A percentile compares a stretch with the other conserved stretches of the same genome.
These are phyloP conservation scores for Protea cynaroides DNA, from an alignment of 164 flowering plant genomes.

Conservation along the genomic window DNA sequence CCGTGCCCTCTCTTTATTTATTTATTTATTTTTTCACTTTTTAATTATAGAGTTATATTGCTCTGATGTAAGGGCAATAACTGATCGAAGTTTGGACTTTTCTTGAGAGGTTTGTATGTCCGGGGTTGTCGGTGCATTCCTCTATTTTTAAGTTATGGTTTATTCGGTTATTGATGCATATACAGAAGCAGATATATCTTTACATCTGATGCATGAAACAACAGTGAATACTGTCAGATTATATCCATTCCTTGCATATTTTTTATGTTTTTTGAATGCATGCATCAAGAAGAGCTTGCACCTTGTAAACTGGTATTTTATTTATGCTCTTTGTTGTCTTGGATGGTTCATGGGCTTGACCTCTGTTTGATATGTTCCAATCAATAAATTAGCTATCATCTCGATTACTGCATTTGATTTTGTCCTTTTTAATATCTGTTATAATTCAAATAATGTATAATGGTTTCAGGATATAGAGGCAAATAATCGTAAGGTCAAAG, in stretches of 20 bases:
- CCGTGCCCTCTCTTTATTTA: no score
- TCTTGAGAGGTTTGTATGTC: no score
- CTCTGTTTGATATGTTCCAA: background rate
- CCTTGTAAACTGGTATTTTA: background rate
- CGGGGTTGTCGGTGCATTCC: no score
- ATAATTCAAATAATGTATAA: slow-evolving; percentile 2
- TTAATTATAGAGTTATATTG: no score
- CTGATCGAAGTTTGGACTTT: no score
- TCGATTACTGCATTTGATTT: background rate
- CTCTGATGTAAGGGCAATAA: no score
- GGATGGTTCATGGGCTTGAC: slow-evolving; percentile 4
- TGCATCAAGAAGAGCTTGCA: background rate
- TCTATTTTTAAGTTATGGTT: no score
- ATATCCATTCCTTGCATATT: background rate
- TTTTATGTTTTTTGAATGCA: background rate
- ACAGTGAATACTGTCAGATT: background rate
- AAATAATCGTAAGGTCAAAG: slow-evolving; percentile 57
- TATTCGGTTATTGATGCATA: no score
- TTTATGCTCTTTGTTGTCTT: background rate
- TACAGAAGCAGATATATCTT: no score
- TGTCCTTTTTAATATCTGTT: background rate
- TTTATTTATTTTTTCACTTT: no score
- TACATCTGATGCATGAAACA: background rate
- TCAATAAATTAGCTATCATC: background rate
- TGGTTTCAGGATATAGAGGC: slow-evolving; percentile 69